A percentile compares a stretch with the other conserved stretches of the same genome.
These are phyloP conservation scores for Asparagopsis taxiformis DNA, from an alignment of 31 red algal genomes.

Conservation along the genomic window DNA sequence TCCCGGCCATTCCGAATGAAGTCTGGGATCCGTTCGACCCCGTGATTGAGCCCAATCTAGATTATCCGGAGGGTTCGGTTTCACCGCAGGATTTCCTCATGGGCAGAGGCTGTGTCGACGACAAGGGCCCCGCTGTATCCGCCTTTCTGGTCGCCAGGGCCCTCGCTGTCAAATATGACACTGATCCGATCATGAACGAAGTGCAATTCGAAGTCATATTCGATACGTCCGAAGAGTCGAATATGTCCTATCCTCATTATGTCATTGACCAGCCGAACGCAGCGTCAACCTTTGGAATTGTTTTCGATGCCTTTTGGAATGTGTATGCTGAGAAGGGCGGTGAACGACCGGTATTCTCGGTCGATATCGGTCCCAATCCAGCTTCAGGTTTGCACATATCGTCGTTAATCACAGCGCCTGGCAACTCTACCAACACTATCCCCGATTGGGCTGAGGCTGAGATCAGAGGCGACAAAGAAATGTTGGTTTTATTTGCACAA, in stretches of 20 bases:
- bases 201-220: conserved; percentile 36
- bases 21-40: conserved; percentile 30
- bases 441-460: conserved; percentile 37
- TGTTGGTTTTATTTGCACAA: conserved; percentile 1
- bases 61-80: conserved; percentile 8
- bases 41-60: not conserved
- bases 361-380: not conserved
- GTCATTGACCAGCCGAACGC: conserved; percentile 4
- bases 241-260: conserved; percentile 22
- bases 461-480: conserved; percentile 2
- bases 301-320: conserved; percentile 35
- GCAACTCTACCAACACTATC: conserved; percentile 41
- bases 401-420: conserved; percentile 10
- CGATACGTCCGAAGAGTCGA: conserved; percentile 25
- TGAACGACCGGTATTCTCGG: conserved; percentile 21
- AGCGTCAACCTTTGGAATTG: conserved; percentile 20
- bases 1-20: conserved; percentile 15
- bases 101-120: conserved; percentile 33
- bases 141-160: conserved; percentile 31
- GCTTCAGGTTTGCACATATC: conserved; percentile 10
- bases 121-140: conserved; percentile 42
- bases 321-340: conserved; percentile 31
- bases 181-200: not conserved
- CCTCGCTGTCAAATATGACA: conserved; percentile 22
- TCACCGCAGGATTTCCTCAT: conserved; percentile 26